Evolutionary conservation across 169 alveolate genomes (phyloP).

Genomic region (Miamiensis avidus): DNA sequence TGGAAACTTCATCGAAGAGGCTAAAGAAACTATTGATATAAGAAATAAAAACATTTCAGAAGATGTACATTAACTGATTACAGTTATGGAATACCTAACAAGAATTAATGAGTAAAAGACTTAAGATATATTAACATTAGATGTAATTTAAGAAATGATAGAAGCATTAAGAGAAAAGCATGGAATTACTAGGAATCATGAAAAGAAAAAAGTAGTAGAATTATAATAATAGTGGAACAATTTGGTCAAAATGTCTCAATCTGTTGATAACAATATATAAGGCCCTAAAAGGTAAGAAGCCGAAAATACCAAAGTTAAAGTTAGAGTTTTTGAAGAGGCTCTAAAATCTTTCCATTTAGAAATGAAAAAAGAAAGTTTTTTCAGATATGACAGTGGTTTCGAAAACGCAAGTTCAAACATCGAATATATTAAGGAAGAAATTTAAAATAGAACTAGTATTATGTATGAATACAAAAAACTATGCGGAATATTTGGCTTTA

Average conservation of each 20-base stretch:
- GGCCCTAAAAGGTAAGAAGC: conserved; percentile 86
- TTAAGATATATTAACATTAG: conserved; percentile 48
- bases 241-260: conserved; percentile 73
- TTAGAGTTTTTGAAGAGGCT: conserved; percentile 84
- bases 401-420: conserved; percentile 79
- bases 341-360: conserved; percentile 85
- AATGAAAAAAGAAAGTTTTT: conserved; percentile 87
- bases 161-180: conserved; percentile 74
- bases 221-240: conserved; percentile 81
- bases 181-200: conserved; percentile 73
- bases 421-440: conserved; percentile 68
- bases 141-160: conserved; percentile 73
- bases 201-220: conserved; percentile 79
- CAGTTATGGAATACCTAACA: conserved; percentile 61
- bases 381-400: conserved; percentile 88
- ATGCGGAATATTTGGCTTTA: conserved; percentile 88
- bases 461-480: conserved; percentile 78
- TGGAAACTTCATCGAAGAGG: conserved; percentile 71
- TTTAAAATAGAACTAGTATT: conserved; percentile 59
- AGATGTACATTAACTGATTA: conserved; percentile 46
- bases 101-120: conserved; percentile 49
- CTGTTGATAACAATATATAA: conserved; percentile 84
- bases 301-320: conserved; percentile 79
- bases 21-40: conserved; percentile 67
- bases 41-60: conserved; percentile 59